phyloP scores from a whole-genome alignment of 345 rosid species.

The Populus pruinosa region DNA sequence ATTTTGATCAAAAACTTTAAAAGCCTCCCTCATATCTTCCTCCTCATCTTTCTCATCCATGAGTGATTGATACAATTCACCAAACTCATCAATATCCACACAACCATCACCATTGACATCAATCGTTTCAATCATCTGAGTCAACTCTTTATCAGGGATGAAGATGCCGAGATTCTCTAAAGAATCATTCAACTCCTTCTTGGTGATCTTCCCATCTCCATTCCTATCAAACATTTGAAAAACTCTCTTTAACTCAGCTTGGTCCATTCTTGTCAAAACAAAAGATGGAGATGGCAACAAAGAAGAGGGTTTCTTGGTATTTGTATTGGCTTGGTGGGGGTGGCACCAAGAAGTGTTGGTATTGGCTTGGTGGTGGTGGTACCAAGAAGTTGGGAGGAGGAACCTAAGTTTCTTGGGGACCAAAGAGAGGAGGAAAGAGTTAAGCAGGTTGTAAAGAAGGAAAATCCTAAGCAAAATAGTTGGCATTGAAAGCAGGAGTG shows the following conservation, averaged over 20 bases:
- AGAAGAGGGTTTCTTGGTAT: background rate
- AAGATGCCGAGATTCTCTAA: conserved; percentile 62
- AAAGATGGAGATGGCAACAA: background rate
- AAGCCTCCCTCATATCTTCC: conserved; percentile 78
- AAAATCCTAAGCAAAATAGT: conserved; percentile 38
- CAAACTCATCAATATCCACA: conserved; percentile 71
- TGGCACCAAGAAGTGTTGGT: background rate
- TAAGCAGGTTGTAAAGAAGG: conserved; percentile 46
- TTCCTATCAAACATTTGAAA: conserved; percentile 80
- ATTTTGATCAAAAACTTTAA: conserved; percentile 78
- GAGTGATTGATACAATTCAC: conserved; percentile 49
- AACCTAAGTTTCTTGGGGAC: conserved; percentile 54
- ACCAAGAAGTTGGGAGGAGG: conserved; percentile 37
- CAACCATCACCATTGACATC: conserved; percentile 29
- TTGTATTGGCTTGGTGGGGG: background rate
- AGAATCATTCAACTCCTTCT: conserved; percentile 60
- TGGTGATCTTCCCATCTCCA: conserved; percentile 69
- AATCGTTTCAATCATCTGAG: conserved; percentile 28
- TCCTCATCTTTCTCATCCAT: conserved; percentile 48
- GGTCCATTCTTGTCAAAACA: conserved; percentile 37
- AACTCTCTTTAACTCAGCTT: conserved; percentile 54
- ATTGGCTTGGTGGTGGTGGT: conserved; percentile 15
- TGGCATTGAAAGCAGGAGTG: conserved; percentile 18
- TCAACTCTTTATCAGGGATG: conserved; percentile 56
- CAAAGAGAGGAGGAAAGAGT: conserved; percentile 39